phyloP scores from a whole-genome alignment of 495 filamentous ascomycete species.

The Penicillium salamii region DNA sequence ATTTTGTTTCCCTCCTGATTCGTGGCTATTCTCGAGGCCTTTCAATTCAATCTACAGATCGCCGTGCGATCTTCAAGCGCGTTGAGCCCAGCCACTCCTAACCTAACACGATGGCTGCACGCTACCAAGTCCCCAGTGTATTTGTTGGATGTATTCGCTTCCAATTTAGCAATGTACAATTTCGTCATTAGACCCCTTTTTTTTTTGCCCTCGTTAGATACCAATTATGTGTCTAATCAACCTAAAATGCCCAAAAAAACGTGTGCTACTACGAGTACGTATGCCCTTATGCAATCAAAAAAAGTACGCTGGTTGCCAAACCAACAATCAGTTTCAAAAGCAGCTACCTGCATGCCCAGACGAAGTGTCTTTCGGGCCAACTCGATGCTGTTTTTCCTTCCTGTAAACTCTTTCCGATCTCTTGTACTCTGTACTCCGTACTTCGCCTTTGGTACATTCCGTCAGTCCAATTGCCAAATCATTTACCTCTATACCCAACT shows the following conservation, averaged over 20 bases:
- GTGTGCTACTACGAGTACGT: neutral
- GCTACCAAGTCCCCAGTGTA: neutral
- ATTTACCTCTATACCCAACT: conserved; percentile 12
- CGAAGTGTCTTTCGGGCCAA: conserved; percentile 4
- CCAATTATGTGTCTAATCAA: conserved; percentile 10
- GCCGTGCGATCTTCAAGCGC: conserved; percentile 9
- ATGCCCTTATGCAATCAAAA: neutral
- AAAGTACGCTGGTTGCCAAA: neutral
- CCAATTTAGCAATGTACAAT: neutral
- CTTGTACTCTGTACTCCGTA: conserved; percentile 3
- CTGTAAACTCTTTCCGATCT: neutral
- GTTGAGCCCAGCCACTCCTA: conserved; percentile 7
- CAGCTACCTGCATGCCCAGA: conserved; percentile 21
- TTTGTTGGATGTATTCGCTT: neutral
- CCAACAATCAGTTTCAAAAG: conserved; percentile 10
- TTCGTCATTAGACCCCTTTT: neutral
- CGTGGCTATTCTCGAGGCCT: neutral
- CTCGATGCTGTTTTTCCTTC: conserved; percentile 5
- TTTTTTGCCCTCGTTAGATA: neutral
- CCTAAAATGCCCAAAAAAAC: neutral
- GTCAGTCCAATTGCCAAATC: conserved; percentile 10
- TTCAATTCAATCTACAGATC: conserved; percentile 2
- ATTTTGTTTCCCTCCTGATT: neutral
- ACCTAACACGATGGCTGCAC: conserved; percentile 12
- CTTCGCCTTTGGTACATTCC: conserved; percentile 2